Percentiles rank a stretch among this genome's conserved stretches.
Evolutionary conservation across 2,329 filamentous ascomycete species (phyloP).

Genomic region (Fusarium pseudograminearum): DNA sequence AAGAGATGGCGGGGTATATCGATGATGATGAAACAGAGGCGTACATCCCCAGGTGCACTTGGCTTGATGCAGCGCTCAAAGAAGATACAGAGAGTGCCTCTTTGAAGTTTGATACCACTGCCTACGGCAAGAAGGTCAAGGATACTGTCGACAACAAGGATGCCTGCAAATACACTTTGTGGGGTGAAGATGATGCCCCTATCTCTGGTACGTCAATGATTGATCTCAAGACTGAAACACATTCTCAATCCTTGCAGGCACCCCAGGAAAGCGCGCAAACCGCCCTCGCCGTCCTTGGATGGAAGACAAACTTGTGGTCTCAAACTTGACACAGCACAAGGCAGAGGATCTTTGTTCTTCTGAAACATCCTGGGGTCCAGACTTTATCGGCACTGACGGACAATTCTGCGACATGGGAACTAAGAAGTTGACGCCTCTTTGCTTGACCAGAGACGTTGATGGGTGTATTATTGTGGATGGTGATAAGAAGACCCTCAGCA

Average conservation of each 20-base stretch:
- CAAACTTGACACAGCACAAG: background rate
- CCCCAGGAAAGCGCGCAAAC: background rate
- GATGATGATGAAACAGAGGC: background rate
- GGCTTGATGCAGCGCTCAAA: rapidly evolving
- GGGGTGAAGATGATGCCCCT: background rate
- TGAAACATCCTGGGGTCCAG: background rate
- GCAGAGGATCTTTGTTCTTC: background rate
- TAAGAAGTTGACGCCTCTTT: background rate
- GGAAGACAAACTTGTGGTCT: rapidly evolving
- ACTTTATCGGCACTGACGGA: background rate
- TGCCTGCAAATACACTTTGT: background rate
- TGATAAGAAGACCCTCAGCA: background rate
- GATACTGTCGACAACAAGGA: background rate
- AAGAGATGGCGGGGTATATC: background rate
- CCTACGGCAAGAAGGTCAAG: background rate
- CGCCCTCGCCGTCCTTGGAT: background rate
- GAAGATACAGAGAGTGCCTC: background rate
- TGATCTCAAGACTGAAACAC: rapidly evolving
- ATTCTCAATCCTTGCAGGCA: rapidly evolving
- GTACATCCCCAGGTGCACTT: rapidly evolving
- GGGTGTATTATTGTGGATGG: background rate
- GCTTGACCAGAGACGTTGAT: background rate
- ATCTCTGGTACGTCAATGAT: rapidly evolving
- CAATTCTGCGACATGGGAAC: background rate
- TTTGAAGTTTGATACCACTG: background rate